A percentile compares a stretch with the other conserved stretches of the same genome.
Evolutionary conservation across 805 yeast species (phyloP).

Genomic region (Candida patagonica): DNA sequence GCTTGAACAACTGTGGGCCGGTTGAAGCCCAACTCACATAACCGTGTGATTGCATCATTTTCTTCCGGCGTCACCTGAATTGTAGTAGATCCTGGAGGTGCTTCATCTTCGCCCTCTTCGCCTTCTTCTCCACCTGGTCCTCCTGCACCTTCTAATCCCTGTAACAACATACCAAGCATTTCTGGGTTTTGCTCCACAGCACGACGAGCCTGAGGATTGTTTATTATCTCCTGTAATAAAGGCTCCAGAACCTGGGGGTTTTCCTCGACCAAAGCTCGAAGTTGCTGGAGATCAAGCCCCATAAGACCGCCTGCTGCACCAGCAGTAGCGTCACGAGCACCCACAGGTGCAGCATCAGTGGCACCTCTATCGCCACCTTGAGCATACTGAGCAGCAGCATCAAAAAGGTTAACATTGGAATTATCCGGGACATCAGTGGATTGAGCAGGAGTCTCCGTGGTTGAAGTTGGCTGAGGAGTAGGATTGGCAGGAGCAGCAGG

Average conservation of each 20-base stretch:
- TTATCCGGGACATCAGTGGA: constrained; percentile 5
- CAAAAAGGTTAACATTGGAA: constrained; percentile 30
- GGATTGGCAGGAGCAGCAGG: constrained; percentile 25
- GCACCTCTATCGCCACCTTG: constrained; percentile 28
- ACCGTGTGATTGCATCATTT: constrained; percentile 77
- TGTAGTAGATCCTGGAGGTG: constrained; percentile 34
- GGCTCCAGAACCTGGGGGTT: constrained; percentile 87
- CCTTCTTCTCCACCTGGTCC: constrained; percentile 40
- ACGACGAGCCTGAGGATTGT: constrained; percentile 77
- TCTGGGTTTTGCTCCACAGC: constrained; percentile 67
- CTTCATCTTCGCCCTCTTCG: constrained; percentile 33
- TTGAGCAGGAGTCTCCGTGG: constrained; percentile 11
- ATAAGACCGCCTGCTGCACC: constrained; percentile 28
- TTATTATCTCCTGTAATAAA: constrained; percentile 70
- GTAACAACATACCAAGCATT: constrained; percentile 64
- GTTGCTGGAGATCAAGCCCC: constrained; percentile 35
- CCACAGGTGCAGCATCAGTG: constrained; percentile 31
- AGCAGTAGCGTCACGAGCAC: constrained; percentile 18
- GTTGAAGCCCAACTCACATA: constrained; percentile 90
- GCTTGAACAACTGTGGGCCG: constrained; percentile 82
- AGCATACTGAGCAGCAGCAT: constrained; percentile 26
- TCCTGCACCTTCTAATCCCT: constrained; percentile 34
- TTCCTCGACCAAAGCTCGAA: constrained; percentile 60
- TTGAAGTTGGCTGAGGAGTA: constrained; percentile 19
- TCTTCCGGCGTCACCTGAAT: constrained; percentile 71